phyloP scores from a whole-genome alignment of 139 green algal species.

The Chlorella sp. region DNA sequence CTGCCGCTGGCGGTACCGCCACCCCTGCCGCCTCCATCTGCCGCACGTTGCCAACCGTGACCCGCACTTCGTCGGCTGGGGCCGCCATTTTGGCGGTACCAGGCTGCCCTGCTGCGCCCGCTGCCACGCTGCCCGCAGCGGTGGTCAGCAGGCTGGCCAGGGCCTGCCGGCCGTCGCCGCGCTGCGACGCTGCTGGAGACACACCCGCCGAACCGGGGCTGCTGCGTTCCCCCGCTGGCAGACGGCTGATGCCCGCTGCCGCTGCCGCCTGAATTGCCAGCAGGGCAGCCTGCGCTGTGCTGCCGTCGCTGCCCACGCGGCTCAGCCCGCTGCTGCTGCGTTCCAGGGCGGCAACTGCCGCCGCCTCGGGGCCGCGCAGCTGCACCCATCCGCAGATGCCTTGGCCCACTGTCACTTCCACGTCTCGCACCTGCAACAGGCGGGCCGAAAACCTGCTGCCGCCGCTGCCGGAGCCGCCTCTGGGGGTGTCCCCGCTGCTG shows the following conservation, averaged over 20 bases:
- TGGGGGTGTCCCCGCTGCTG: background rate
- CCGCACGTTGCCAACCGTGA: slow-evolving; percentile 77
- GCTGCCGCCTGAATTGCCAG: slow-evolving; percentile 20
- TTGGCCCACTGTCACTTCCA: slow-evolving; percentile 37
- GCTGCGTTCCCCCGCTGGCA: slow-evolving; percentile 3
- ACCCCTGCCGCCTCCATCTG: slow-evolving; percentile 75
- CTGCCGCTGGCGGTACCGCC: slow-evolving; percentile 42
- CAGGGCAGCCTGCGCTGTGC: background rate
- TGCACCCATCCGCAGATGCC: slow-evolving; percentile 49
- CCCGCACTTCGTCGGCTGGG: slow-evolving; percentile 24
- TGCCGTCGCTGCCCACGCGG: background rate
- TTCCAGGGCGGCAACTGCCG: slow-evolving; percentile 18
- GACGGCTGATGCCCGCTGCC: slow-evolving; percentile 18
- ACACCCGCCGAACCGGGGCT: background rate
- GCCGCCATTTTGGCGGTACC: background rate
- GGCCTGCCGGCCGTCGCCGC: background rate
- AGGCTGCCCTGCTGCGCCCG: slow-evolving; percentile 17
- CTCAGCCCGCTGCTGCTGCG: background rate
- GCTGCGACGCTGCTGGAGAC: background rate
- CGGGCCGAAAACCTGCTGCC: background rate
- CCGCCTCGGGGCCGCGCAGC: background rate
- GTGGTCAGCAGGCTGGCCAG: background rate
- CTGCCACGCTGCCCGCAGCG: background rate
- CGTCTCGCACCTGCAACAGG: background rate
- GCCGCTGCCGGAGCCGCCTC: background rate